Conservation (phyloP, 306 rosid species). For the Gynostemma pentaphyllum region DNA sequence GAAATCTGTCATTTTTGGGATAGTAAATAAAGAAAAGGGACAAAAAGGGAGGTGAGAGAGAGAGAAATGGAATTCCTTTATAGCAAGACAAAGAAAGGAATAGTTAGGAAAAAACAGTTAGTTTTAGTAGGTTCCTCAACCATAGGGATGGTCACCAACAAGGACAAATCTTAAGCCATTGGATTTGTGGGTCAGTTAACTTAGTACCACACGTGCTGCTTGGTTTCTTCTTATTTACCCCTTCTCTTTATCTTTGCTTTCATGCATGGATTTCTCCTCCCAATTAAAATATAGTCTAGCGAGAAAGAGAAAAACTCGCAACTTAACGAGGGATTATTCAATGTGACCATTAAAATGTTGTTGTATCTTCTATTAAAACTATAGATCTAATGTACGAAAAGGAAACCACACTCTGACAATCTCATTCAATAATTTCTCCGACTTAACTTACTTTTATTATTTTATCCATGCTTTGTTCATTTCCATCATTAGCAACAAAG, state of each 20-base stretch:
- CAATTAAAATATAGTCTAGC: constrained; percentile 38
- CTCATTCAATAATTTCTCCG: background rate
- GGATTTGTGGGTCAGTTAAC: constrained; percentile 35
- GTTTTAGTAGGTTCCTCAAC: constrained; percentile 27
- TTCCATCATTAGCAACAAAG: constrained; percentile 41
- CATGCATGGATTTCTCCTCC: constrained; percentile 99
- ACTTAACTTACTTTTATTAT: constrained; percentile 14
- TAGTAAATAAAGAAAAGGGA: background rate
- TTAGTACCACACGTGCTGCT: constrained; percentile 87
- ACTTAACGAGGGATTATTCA: too few species aligned
- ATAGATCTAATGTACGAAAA: too few species aligned
- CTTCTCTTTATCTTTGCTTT: constrained; percentile 47
- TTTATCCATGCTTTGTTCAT: constrained; percentile 29
- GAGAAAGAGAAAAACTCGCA: constrained; percentile 18
- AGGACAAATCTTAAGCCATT: constrained; percentile 35
- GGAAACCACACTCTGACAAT: too few species aligned
- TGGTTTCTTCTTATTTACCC: constrained; percentile 15
- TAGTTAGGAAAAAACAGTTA: constrained; percentile 40
- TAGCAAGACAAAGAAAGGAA: constrained; percentile 83
- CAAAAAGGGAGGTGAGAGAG: background rate
- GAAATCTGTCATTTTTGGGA: background rate
- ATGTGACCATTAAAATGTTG: too few species aligned
- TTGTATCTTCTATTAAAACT: too few species aligned
- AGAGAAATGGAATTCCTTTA: constrained; percentile 6
- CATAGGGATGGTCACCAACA: constrained; percentile 16